A percentile compares a stretch with the other conserved stretches of the same genome.
Evolutionary conservation across 768 basidiomycete species (phyloP).

Genomic region (Suillus discolor): DNA sequence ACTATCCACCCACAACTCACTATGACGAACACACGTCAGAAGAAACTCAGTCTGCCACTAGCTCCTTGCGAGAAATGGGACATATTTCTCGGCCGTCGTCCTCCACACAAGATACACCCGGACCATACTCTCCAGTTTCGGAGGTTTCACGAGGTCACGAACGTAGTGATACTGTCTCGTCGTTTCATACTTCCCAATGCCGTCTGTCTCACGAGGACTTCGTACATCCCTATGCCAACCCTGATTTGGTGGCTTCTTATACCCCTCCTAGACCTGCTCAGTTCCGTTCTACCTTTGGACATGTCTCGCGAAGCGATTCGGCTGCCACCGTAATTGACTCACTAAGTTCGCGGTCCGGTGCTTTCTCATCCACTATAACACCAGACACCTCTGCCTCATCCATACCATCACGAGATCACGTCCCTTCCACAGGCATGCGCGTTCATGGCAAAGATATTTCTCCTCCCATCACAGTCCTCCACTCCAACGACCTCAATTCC

Average conservation of each 20-base stretch:
- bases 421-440: conserved; percentile 12
- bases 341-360: conserved; percentile 38
- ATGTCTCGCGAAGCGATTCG: conserved; percentile 51
- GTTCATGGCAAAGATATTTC: conserved; percentile 58
- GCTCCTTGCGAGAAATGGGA: conserved; percentile 11
- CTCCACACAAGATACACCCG: conserved; percentile 8
- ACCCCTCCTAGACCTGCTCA: conserved; percentile 34
- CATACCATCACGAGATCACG: conserved; percentile 20
- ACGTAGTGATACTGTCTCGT: conserved; percentile 19
- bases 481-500: conserved; percentile 26
- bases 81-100: conserved; percentile 6
- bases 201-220: conserved; percentile 35
- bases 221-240: conserved; percentile 81
- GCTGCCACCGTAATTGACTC: conserved; percentile 52
- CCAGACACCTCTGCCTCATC: conserved; percentile 37
- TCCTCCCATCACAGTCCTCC: conserved; percentile 49
- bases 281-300: conserved; percentile 31
- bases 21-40: conserved; percentile 12
- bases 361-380: conserved; percentile 36
- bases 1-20: conserved; percentile 12
- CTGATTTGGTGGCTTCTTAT: conserved; percentile 55
- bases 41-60: conserved; percentile 12
- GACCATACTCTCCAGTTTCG: conserved; percentile 15
- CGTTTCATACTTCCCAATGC: conserved; percentile 37
- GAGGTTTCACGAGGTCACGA: conserved; percentile 17